A percentile compares a stretch with the other conserved stretches of the same genome.
phyloP scores from a whole-genome alignment of 108 stramenopile genomes.

The Discostella pseudostelligera region DNA sequence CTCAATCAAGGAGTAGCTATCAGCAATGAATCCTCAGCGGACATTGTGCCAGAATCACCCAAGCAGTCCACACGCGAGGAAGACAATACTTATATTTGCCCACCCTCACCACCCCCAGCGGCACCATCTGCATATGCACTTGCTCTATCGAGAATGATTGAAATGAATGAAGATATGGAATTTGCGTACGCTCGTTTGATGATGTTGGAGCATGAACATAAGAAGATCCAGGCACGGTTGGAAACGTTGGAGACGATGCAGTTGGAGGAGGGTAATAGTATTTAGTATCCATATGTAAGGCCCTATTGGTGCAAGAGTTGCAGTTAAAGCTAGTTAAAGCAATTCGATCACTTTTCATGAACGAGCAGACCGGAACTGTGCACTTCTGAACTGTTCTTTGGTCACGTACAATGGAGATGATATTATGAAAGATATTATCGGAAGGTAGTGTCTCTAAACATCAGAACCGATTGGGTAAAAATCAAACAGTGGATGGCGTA shows the following conservation, averaged over 20 bases:
- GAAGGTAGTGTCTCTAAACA: background rate
- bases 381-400: too few relatives aligned
- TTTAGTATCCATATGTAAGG: background rate
- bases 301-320: too few relatives aligned
- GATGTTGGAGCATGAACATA: slow-evolving; percentile 36
- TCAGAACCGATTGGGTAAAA: slow-evolving; percentile 59
- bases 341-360: too few relatives aligned
- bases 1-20: background rate
- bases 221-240: slow-evolving; percentile 28
- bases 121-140: slow-evolving; percentile 32
- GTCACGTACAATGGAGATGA: background rate
- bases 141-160: slow-evolving; percentile 42
- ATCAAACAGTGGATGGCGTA: slow-evolving; percentile 69
- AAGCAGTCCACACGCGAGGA: background rate
- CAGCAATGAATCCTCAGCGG: background rate
- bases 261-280: slow-evolving; percentile 8
- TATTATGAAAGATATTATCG: background rate
- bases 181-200: slow-evolving; percentile 37
- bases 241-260: slow-evolving; percentile 21
- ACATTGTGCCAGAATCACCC: slow-evolving; percentile 26
- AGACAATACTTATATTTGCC: background rate
- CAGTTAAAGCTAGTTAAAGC: too few relatives aligned
- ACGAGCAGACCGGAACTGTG: too few relatives aligned
- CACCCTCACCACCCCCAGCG: slow-evolving; percentile 39
- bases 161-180: slow-evolving; percentile 54